A percentile compares a stretch with the other conserved stretches of the same genome.
Conservation (phyloP, 1,284 basidiomycete genomes). For the Heterobasidion parviporum region DNA sequence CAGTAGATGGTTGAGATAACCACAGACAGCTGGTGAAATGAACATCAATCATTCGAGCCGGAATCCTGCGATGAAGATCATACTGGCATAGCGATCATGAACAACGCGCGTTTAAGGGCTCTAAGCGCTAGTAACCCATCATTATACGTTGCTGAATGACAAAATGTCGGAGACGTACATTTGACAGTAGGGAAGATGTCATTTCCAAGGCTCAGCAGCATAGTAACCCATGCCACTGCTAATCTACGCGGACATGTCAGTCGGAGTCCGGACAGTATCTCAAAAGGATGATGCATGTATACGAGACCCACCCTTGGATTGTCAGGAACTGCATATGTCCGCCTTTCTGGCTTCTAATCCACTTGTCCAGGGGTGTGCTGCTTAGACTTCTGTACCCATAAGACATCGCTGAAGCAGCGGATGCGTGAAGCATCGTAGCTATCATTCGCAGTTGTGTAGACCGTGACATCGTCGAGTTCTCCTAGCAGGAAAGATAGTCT, state of each 20-base stretch:
- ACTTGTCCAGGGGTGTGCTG: conserved; percentile 25
- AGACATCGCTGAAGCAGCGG: conserved; percentile 34
- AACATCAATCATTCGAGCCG: conserved; percentile 1
- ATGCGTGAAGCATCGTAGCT: conserved; percentile 29
- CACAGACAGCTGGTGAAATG: conserved; percentile 40
- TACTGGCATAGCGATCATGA: conserved; percentile 59
- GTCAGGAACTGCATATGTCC: conserved; percentile 70
- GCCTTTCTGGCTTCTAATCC: conserved; percentile 42
- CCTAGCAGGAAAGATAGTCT: too few relatives aligned
- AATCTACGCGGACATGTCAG: conserved; percentile 25
- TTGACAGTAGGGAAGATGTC: conserved; percentile 38
- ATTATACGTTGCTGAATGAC: too few relatives aligned
- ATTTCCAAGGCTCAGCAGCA: conserved; percentile 36
- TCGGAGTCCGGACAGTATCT: not conserved
- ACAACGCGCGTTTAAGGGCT: conserved; percentile 42
- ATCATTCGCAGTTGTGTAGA: too few relatives aligned
- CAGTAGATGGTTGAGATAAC: conserved; percentile 72
- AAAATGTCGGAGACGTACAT: conserved; percentile 13
- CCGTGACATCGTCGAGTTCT: too few relatives aligned
- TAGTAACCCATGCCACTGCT: conserved; percentile 41
- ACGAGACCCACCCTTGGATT: conserved; percentile 55
- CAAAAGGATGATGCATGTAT: too few relatives aligned
- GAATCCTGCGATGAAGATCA: not conserved
- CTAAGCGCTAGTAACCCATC: conserved; percentile 34
- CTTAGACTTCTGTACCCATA: conserved; percentile 37